These are phyloP conservation scores for Pisolithus marmoratus DNA, from an alignment of 768 basidiomycete species.

Conservation along the genomic window DNA sequence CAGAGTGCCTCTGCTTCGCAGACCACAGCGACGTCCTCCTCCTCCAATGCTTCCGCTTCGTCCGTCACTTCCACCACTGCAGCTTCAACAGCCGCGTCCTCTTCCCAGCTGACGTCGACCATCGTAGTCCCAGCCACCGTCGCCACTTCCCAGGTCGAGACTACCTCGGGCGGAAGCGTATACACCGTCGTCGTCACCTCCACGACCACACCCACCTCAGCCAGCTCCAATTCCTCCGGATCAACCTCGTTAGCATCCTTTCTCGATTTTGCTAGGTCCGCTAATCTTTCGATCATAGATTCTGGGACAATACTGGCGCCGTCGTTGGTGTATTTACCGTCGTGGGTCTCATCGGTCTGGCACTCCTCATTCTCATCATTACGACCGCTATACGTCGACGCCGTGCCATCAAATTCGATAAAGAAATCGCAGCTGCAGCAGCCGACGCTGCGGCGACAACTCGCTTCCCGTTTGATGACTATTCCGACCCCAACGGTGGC, in stretches of 20 bases:
- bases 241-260: constrained; percentile 23
- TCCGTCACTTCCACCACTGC: constrained; percentile 4
- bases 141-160: not conserved
- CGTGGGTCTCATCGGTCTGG: constrained; percentile 57
- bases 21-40: constrained; percentile 4
- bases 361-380: constrained; percentile 42
- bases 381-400: constrained; percentile 56
- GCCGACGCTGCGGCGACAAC: constrained; percentile 53
- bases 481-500: constrained; percentile 16
- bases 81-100: not conserved
- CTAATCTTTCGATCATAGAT: constrained; percentile 32
- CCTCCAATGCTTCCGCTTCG: not conserved
- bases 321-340: constrained; percentile 69
- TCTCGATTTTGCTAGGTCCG: not conserved
- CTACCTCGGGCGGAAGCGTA: constrained; percentile 3
- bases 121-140: not conserved
- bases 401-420: constrained; percentile 58
- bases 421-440: constrained; percentile 69
- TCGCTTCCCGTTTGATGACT: constrained; percentile 49
- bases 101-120: constrained; percentile 3
- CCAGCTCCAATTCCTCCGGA: not conserved
- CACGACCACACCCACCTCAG: not conserved
- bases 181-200: constrained; percentile 6
- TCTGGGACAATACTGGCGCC: constrained; percentile 67
- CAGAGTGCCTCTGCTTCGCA: no score